Evolutionary conservation across 768 basidiomycete species (phyloP), one percentile per base, ranked within the genome.

Genomic region (Xerocomus spinulosus): DNA sequence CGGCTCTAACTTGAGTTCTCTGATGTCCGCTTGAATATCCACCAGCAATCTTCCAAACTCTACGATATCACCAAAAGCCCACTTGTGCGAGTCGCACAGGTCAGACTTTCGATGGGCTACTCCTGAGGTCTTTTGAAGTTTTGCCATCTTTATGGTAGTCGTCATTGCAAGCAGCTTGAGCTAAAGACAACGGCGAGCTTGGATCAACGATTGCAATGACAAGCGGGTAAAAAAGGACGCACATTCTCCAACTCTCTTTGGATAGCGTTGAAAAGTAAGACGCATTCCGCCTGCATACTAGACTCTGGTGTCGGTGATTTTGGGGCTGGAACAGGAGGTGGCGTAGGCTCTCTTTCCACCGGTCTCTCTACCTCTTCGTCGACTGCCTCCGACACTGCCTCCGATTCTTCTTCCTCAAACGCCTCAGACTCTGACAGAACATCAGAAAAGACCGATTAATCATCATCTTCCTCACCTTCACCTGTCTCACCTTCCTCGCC

Each of bases 281-380:
- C 55, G 53, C 83, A 83, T 58, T 90, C 82, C 15, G 73, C 72
- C 56, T 87, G 85, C 77, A 92, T 79, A 9, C 83, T 82, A 45
- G 80, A 75, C 50, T 81, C 76, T 51, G 48, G 72, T 50, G 47
- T 67, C 49, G 62, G 54, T 20, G 54, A 18, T 5, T 51, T 39
- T 17, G 61, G 46, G 10, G 44, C 37, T 1, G 55, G 49, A 8
- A 45, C 39, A n/a, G 45, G 28, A 33, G 67, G 57, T 4, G 50
- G 46, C 9, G 42, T 28, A 28, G 26, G 26, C 26, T 40, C 49
- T 48, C 53, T 46, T 24, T 52, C 56, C 5, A 34, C 54, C 26
- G 51, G 45, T 3, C 52, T 56, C 9, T 54, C 50, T 13, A 56
- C 50, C 34, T 54, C 68, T 41, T 49, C 35, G 15, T 50, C 38